Base-by-base conservation (phyloP, 2,329 filamentous ascomycete genomes). In the Diaporthe nobilis region DNA sequence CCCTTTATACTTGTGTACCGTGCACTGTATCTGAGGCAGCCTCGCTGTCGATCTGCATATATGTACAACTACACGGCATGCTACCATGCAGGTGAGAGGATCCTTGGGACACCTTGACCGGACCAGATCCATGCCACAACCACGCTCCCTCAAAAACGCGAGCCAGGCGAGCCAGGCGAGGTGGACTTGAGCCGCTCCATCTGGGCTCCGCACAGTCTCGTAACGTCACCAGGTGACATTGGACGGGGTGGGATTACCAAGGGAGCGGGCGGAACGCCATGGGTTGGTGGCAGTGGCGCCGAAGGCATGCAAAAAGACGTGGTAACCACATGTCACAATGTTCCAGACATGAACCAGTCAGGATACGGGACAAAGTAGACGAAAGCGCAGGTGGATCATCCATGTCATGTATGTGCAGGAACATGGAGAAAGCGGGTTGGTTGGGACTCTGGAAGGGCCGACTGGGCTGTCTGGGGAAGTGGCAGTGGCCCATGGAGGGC, bases 1-100 rank as follows among this genome's bases (percentile, higher is more conserved):
- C 60, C 28, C 25, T 75, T 75, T 75, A 75, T 75, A 75, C 42
- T 65, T 47, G 42, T 47, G 61, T 65, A 58, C 44, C 65, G 5
- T 63, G 34, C 39, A 63, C 57, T 61, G 37, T 72, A 55, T 58
- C 60, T 49, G 57, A 28, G 58, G 51, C 72, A 70, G 63, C 42
- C 20, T 49, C 60, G 53, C 31, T 65, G 25, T 60, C 25, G 67
- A 42, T 57, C 72, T 25, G 61, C 37, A 60, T 61, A 13, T 34
- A 44, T 13, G 57, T 37, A 60, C n/a, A 13, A 34, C 34, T 67
- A 37, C 63, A 53, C 20, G 22, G 53, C 71, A 53, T 47, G 25
- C n/a, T 55, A 28, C 51, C 22, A 25, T 53, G 25, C 53, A 55
- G 53, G 53, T 20, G 68, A 28, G 68, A 71, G 39, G 17, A 31